Percentiles rank a stretch among this genome's conserved stretches.
These are phyloP conservation scores for Saccharomycopsis sp. DNA, from an alignment of 805 yeast species.

Conservation along the genomic window DNA sequence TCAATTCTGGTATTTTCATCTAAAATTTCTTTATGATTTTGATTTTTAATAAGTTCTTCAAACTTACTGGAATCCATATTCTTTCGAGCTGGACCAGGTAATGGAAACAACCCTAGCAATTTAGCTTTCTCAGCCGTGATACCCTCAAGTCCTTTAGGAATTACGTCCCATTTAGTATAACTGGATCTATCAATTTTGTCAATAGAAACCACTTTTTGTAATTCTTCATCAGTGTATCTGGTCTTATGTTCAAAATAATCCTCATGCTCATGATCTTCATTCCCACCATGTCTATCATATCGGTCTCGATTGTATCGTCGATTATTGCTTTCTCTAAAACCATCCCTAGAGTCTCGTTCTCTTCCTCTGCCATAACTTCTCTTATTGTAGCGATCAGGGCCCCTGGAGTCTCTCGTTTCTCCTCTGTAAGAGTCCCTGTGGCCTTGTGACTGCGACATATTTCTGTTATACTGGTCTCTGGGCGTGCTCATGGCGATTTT, in stretches of 20 bases:
- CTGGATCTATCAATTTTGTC: slow-evolving; percentile 38
- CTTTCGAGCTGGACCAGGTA: slow-evolving; percentile 48
- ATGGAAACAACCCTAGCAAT: slow-evolving; percentile 65
- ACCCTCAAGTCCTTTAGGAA: slow-evolving; percentile 63
- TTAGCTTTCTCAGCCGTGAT: slow-evolving; percentile 71
- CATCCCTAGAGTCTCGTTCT: neutral
- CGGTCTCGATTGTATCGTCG: slow-evolving; percentile 6
- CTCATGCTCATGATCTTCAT: neutral
- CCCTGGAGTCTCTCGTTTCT: no score
- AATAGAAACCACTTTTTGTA: slow-evolving; percentile 35
- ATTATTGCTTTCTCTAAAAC: slow-evolving; percentile 9
- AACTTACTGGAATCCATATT: slow-evolving; percentile 9
- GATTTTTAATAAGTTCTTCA: slow-evolving; percentile 9
- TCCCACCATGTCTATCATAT: slow-evolving; percentile 5
- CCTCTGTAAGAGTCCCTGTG: no score
- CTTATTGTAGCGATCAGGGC: no score
- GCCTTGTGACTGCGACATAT: no score
- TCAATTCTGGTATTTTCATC: slow-evolving; percentile 20
- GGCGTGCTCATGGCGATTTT: no score
- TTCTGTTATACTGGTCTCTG: no score
- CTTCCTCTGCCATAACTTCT: neutral
- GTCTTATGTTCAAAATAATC: neutral
- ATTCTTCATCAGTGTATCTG: slow-evolving; percentile 18
- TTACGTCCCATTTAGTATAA: slow-evolving; percentile 56
- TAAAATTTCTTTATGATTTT: slow-evolving; percentile 11